Percentiles rank a stretch among this genome's conserved stretches.
These are phyloP conservation scores for Phytopythium litorale DNA, from an alignment of 352 stramenopile species.

Conservation along the genomic window DNA sequence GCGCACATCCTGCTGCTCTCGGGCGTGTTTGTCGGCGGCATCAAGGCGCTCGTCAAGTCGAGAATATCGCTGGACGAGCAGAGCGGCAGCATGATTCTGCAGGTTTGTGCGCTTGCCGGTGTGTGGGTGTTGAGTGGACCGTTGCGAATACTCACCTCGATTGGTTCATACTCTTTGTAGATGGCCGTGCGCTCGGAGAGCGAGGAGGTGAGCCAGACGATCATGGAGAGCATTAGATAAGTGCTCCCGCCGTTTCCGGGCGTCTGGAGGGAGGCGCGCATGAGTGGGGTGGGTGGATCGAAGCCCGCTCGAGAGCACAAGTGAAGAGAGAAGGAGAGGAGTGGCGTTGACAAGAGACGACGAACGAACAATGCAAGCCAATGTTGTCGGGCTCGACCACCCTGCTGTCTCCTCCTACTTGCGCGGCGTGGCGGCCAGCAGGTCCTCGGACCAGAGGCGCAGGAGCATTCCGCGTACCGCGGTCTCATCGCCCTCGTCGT, in stretches of 20 bases:
- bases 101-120: conserved; percentile 34
- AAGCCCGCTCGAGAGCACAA: not conserved
- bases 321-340: conserved; percentile 15
- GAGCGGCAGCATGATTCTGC: conserved; percentile 90
- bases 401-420: conserved; percentile 8
- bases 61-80: conserved; percentile 92
- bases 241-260: conserved; percentile 4
- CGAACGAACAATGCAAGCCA: not conserved
- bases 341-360: not conserved
- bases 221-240: conserved; percentile 97
- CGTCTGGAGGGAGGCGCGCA: not conserved
- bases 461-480: conserved; percentile 76
- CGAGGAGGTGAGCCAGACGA: conserved; percentile 93
- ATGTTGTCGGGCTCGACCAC: conserved; percentile 8
- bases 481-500: conserved; percentile 38
- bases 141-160: not conserved
- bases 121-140: not conserved
- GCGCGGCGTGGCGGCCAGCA: conserved; percentile 38
- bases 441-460: conserved; percentile 71
- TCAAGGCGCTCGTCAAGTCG: conserved; percentile 94
- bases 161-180: conserved; percentile 37
- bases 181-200: conserved; percentile 96
- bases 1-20: conserved; percentile 96
- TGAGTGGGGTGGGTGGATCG: not conserved
- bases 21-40: conserved; percentile 94